Conservation (phyloP, 2,329 filamentous ascomycete genomes). For the Epichloe amarillans region DNA sequence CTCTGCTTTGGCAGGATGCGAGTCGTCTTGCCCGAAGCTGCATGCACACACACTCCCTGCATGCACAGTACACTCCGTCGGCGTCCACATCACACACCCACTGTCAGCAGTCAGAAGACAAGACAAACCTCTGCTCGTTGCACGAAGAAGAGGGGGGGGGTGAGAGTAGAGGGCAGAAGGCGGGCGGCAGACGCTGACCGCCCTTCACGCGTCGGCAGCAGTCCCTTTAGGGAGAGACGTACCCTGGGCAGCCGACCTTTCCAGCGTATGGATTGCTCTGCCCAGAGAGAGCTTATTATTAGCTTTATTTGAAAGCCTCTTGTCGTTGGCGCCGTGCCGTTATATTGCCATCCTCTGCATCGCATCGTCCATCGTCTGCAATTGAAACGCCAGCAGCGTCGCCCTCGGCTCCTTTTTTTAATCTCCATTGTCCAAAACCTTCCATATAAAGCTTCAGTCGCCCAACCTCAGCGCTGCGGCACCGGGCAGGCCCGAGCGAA, state of each 20-base stretch:
- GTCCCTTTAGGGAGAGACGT: background rate
- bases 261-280: background rate
- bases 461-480: background rate
- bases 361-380: slow-evolving; percentile 2
- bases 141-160: too few relatives aligned
- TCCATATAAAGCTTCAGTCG: background rate
- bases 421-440: background rate
- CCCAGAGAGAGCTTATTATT: background rate
- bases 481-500: too few relatives aligned
- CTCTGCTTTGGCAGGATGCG: too few relatives aligned
- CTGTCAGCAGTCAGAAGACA: too few relatives aligned
- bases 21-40: too few relatives aligned
- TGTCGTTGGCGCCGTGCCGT: background rate
- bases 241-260: background rate
- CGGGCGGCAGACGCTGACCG: background rate
- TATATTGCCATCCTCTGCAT: background rate
- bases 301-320: background rate
- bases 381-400: too few relatives aligned
- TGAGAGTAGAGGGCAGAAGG: too few relatives aligned
- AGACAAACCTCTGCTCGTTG: too few relatives aligned
- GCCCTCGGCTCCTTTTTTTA: background rate
- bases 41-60: too few relatives aligned
- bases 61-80: too few relatives aligned
- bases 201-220: background rate
- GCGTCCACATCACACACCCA: too few relatives aligned